Conservation (phyloP, 2,329 filamentous ascomycete species). For the Microsporum ferrugineum region DNA sequence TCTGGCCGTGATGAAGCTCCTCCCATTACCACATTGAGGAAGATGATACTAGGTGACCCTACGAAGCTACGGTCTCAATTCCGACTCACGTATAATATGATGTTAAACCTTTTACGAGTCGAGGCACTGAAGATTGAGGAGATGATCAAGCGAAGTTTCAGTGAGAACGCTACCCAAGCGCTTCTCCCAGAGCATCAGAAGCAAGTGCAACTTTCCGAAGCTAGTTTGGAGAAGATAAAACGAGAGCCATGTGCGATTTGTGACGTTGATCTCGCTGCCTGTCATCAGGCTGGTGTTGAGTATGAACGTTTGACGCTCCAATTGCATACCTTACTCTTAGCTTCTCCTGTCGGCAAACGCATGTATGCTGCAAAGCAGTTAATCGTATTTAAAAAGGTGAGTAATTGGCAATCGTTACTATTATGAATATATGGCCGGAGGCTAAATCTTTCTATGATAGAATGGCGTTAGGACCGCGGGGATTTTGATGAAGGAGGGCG, state of each 20-base stretch:
- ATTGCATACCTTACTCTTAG: conserved; percentile 62
- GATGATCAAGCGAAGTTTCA: conserved; percentile 99
- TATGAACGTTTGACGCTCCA: conserved; percentile 70
- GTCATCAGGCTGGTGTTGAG: conserved; percentile 70
- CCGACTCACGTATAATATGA: conserved; percentile 98
- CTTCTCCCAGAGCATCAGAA: conserved; percentile 91
- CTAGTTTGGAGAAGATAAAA: conserved; percentile 80
- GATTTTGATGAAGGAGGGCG: conserved; percentile 65
- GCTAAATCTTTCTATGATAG: conserved; percentile 28
- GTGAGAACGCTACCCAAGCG: conserved; percentile 92
- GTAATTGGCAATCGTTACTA: background rate
- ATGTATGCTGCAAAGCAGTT: conserved; percentile 67
- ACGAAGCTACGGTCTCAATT: conserved; percentile 95
- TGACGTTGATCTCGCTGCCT: conserved; percentile 65
- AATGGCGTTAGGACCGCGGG: conserved; percentile 74
- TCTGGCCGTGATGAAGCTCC: conserved; percentile 77
- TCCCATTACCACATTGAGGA: conserved; percentile 66
- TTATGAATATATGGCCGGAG: background rate
- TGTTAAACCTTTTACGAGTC: conserved; percentile 84
- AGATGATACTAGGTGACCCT: conserved; percentile 93
- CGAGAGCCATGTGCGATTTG: conserved; percentile 73
- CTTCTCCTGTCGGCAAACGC: conserved; percentile 70
- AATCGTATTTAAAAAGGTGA: conserved; percentile 62
- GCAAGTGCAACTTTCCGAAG: conserved; percentile 81
- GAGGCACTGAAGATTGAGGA: conserved; percentile 97